Percentiles rank a stretch among this genome's conserved stretches.
Conservation (phyloP, 805 yeast genomes). For the Kluyveromyces aestuarii region DNA sequence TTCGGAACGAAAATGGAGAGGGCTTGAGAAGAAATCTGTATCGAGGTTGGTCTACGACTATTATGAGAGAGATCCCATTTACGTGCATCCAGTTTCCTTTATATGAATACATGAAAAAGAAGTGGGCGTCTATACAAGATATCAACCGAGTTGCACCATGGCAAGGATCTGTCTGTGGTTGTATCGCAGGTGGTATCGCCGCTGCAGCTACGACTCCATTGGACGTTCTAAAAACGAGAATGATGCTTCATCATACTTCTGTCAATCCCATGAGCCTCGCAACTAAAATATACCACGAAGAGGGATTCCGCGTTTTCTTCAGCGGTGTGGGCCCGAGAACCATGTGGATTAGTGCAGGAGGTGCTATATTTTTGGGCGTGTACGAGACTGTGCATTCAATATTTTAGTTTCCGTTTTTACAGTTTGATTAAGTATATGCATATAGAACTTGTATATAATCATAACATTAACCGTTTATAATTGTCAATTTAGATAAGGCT, state of each 20-base stretch:
- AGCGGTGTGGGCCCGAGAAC: constrained; percentile 93
- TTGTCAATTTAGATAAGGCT: too few species aligned
- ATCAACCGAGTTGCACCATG: constrained; percentile 43
- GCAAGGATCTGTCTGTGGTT: constrained; percentile 80
- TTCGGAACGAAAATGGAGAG: constrained; percentile 63
- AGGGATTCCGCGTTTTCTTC: constrained; percentile 64
- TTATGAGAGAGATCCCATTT: constrained; percentile 93
- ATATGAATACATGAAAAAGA: constrained; percentile 70
- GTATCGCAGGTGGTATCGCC: constrained; percentile 73
- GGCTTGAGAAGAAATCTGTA: constrained; percentile 73
- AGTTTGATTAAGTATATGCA: constrained; percentile 7
- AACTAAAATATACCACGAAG: constrained; percentile 48
- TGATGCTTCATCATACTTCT: constrained; percentile 59
- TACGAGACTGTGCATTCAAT: constrained; percentile 60
- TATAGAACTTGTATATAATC: background rate
- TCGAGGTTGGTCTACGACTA: constrained; percentile 89
- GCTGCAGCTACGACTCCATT: constrained; percentile 77
- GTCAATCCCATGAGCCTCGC: constrained; percentile 42
- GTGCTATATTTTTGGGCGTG: constrained; percentile 92
- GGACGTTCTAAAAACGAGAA: constrained; percentile 71
- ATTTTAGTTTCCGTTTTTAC: constrained; percentile 11
- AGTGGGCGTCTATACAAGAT: constrained; percentile 39
- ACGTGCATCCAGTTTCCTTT: constrained; percentile 93
- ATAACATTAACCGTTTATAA: background rate
- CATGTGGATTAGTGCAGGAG: constrained; percentile 97